Conservation (phyloP, 1,284 basidiomycete genomes). For the Boletus calvinii region DNA sequence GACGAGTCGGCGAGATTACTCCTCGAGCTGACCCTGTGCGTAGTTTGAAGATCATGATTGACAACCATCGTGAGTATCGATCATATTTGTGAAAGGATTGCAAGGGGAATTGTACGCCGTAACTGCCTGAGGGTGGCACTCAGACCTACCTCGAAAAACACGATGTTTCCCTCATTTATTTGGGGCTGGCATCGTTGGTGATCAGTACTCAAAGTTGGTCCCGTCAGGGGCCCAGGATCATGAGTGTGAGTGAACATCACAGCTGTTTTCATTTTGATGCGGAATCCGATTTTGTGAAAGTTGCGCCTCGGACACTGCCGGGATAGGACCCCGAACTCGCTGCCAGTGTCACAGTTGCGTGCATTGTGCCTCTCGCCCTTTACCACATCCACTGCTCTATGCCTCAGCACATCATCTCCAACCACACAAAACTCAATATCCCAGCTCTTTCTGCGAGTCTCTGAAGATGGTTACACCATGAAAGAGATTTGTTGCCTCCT, state of each 20-base stretch:
- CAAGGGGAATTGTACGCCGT: not conserved
- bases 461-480: not conserved
- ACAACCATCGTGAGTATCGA: not conserved
- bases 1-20: not conserved
- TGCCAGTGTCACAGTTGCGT: not conserved
- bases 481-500: not conserved
- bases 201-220: not conserved
- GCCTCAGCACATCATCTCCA: too few species aligned
- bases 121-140: not conserved
- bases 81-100: not conserved
- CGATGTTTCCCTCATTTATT: not conserved
- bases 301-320: not conserved
- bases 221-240: not conserved
- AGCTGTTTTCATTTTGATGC: constrained; percentile 2
- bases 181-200: too few species aligned
- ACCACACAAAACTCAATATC: not conserved
- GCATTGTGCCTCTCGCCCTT: too few species aligned
- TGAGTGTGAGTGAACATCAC: not conserved
- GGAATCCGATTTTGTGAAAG: not conserved
- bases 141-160: not conserved
- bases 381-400: too few species aligned
- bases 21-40: not conserved
- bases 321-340: not conserved
- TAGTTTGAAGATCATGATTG: not conserved
- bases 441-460: not conserved